phyloP scores from a whole-genome alignment of 495 filamentous ascomycete species.

The Filosporella fistucella region DNA sequence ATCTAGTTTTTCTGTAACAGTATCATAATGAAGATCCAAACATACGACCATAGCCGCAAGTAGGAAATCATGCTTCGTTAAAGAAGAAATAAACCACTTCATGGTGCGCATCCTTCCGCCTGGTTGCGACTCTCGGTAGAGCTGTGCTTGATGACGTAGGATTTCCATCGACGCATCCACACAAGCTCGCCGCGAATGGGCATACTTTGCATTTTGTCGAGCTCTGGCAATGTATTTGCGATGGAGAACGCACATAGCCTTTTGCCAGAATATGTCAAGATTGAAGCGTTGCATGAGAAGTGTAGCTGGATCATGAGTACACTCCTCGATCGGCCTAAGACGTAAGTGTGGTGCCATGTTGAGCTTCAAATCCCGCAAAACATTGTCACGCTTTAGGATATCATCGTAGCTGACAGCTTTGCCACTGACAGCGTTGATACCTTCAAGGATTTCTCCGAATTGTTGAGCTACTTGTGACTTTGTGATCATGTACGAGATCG shows the following conservation, averaged over 20 bases:
- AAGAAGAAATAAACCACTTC: conserved; percentile 67
- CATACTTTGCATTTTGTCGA: conserved; percentile 66
- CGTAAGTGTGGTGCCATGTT: conserved; percentile 66
- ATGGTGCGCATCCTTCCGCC: conserved; percentile 67
- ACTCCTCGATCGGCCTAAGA: conserved; percentile 65
- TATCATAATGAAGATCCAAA: conserved; percentile 62
- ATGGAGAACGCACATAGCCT: conserved; percentile 78
- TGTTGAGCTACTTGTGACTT: conserved; percentile 48
- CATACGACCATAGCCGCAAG: conserved; percentile 87
- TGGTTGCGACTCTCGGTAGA: conserved; percentile 70
- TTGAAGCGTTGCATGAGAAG: conserved; percentile 80
- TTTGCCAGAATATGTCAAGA: conserved; percentile 77
- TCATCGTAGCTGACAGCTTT: conserved; percentile 68
- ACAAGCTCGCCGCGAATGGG: conserved; percentile 75
- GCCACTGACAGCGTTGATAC: conserved; percentile 39
- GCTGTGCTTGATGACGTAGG: conserved; percentile 68
- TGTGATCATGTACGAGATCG: conserved; percentile 81
- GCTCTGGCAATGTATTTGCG: conserved; percentile 73
- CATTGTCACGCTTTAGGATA: conserved; percentile 68
- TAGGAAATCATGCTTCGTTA: conserved; percentile 78
- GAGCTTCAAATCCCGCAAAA: conserved; percentile 62
- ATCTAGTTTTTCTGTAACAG: conserved; percentile 14
- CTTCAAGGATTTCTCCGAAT: conserved; percentile 47
- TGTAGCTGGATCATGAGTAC: conserved; percentile 65
- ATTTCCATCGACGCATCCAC: conserved; percentile 76